Evolutionary conservation across 306 rosid species (phyloP), one percentile per base, ranked within the genome.

Genomic region (Quercus glauca): DNA sequence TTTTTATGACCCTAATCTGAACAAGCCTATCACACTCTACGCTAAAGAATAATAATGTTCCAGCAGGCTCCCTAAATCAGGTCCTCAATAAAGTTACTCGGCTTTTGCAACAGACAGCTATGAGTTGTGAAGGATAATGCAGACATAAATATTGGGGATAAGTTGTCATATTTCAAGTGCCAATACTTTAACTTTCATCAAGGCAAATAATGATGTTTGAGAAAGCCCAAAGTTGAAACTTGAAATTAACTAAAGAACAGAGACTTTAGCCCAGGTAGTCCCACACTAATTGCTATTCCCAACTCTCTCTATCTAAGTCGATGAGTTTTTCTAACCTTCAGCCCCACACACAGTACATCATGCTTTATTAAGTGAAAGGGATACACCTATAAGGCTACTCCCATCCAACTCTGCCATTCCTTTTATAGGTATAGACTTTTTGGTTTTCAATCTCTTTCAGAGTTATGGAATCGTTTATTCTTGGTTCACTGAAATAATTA

Each of bases 321-420:
- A 59, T 23, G 6, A 13, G 33, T 21, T 59, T 21, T 4, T 33
- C 25, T 10, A 84, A 37, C 76, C 80, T 85, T 80, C 80, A 55
- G 87, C 51, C 76, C 82, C 87, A 84, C 82, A 56, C 14, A 43
- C 49, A 29, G 15, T n/a, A 17, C 55, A 65, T 77, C 87, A 55
- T 49, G 10, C 64, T 68, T 80, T 76, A 65, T 75, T 43, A 56
- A 25, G 20, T 2, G 84, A 77, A 77, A 65, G n/a, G 8, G 82
- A 73, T 64, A n/a, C 37, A 10, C 59, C 28, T 29, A 57, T 9
- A 64, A 26, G 37, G 70, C 41, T 29, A 28, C 3, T 25, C 57
- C 29, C n/a, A 10, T 33, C 29, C 68, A 53, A n/a, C 3, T 25
- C 64, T 11, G 18, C 69, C 71, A 1, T 73, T 52, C 61, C 76